Base-by-base conservation (phyloP, 495 filamentous ascomycete species). In the Hypoxylon intermedium region DNA sequence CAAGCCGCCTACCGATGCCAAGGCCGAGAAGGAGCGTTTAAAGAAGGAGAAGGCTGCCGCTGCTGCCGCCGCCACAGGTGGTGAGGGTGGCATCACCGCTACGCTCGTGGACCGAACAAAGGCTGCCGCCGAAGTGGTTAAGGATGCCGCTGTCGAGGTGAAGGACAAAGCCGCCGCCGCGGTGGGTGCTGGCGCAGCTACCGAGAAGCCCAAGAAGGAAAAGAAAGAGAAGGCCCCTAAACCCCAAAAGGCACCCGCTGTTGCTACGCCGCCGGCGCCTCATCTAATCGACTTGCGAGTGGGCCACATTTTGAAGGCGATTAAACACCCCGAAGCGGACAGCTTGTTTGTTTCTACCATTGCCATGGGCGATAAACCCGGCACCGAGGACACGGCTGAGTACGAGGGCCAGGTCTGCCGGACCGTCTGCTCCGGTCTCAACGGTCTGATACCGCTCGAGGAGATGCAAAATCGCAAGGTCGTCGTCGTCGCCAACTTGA, bases 391-490 rank as follows among this genome's bases (percentile, higher is more conserved):
- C 74, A 96, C 93, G 13, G 74, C 82, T 48, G 91, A 93, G 74
- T 86, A 88, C 69, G 92, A 95, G 48, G 92, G 91, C 42, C 89
- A 93, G 74, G 84, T 92, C 30, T 89, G 91, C 47, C 89, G 94
- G 9, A 98, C 94, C 5, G 93, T 98, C 11, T 98, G 95, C 82
- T 97, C 93, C 2, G 94, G 94, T 19, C 79, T 98, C 54, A 96
- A 96, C 74, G 95, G 95, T 0, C 82, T 98, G 13, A 75, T 98
- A 1, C 94, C 94, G 0, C 81, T 98, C 46, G 90, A 87, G 75
- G 92, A 96, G 75, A 97, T 98, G 95, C 94, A 98, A 74, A 85
- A 83, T 68, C 89, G 95, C 67, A 96, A 93, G 80, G 91, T 98
- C 41, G 85, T 98, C 36, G 89, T 90, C 9, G 92, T 98, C 18